Conservation (phyloP, 495 filamentous ascomycete genomes). For the Penicillium chermesinum region DNA sequence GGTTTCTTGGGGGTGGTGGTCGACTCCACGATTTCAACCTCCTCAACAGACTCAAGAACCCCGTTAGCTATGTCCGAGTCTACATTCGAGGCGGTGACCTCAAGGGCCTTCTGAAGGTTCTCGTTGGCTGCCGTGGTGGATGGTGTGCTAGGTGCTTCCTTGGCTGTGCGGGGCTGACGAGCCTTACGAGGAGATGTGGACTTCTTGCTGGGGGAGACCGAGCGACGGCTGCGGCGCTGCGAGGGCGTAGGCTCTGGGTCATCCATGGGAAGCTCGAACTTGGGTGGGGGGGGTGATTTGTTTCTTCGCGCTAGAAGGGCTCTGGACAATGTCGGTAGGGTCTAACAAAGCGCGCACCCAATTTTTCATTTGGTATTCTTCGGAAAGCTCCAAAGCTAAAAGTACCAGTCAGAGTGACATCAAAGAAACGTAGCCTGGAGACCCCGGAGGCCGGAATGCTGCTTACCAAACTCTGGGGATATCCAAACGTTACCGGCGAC, state of each 20-base stretch:
- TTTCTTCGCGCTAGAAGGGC: conserved; percentile 54
- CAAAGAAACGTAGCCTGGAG: background rate
- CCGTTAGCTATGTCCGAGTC: conserved; percentile 24
- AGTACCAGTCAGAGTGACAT: background rate
- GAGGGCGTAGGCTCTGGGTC: conserved; percentile 31
- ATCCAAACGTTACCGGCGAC: conserved; percentile 98
- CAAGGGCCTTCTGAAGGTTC: conserved; percentile 45
- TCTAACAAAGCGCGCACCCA: conserved; percentile 92
- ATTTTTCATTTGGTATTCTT: conserved; percentile 72
- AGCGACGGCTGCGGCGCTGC: conserved; percentile 46
- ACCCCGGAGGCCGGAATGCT: too few relatives aligned
- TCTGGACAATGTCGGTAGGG: conserved; percentile 60
- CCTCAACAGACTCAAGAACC: conserved; percentile 25
- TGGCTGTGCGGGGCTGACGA: conserved; percentile 55
- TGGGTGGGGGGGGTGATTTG: conserved; percentile 66
- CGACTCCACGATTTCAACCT: conserved; percentile 16
- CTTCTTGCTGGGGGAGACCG: conserved; percentile 57
- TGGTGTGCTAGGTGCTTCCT: conserved; percentile 41
- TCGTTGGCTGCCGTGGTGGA: conserved; percentile 45
- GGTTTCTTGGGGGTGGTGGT: conserved; percentile 3
- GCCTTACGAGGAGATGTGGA: conserved; percentile 66
- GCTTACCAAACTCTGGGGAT: conserved; percentile 69
- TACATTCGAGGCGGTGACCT: conserved; percentile 36
- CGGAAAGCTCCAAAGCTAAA: conserved; percentile 73
- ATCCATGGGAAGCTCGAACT: conserved; percentile 50